Base-by-base conservation (phyloP, 2,329 filamentous ascomycete species). In the Calycina herbarum region DNA sequence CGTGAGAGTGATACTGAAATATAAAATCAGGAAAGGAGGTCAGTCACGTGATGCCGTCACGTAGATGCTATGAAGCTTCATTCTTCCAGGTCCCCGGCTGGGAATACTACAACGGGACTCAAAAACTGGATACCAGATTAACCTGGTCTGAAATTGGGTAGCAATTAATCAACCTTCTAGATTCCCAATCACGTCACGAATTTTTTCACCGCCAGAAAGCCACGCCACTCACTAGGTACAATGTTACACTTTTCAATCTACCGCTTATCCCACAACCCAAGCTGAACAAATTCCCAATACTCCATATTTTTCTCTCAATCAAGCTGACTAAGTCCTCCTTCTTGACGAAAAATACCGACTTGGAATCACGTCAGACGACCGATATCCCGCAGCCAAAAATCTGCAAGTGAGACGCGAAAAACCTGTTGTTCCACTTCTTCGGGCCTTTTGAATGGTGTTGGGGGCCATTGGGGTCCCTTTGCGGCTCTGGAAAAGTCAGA, bases 391-490 rank as follows among this genome's bases (percentile, higher is more conserved):
- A 51, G 45, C n/a, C n/a, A 51, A 11, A 24, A 51, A 51, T 27
- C 45, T 51, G 45, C 45, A 51, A 51, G 45, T 51, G 45, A 51
- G 45, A 51, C 27, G 45, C 1, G 27, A 24, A 51, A 51, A 51
- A 3, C 45, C 20, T 10, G 45, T 24, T 51, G 45, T 51, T 48
- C 45, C 45, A 48, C 45, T n/a, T 20, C 45, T 20, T 51, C 45
- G 45, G 45, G 45, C 45, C 45, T 51, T 51, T 24, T 51, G 45
- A 51, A 51, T 27, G 45, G 45, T 10, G 8, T 24, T 45, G 45
- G 45, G 45, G 45, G 45, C 45, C 45, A 51, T 51, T 51, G n/a
- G 45, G 45, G 45, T 51, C 45, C 13, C 8, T 24, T 51, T 51
- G 45, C 45, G 45, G 45, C 45, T 51, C 45, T 11, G 7, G n/a